Evolutionary conservation across 768 basidiomycete species (phyloP).

Genomic region (Termitomyces sp.): DNA sequence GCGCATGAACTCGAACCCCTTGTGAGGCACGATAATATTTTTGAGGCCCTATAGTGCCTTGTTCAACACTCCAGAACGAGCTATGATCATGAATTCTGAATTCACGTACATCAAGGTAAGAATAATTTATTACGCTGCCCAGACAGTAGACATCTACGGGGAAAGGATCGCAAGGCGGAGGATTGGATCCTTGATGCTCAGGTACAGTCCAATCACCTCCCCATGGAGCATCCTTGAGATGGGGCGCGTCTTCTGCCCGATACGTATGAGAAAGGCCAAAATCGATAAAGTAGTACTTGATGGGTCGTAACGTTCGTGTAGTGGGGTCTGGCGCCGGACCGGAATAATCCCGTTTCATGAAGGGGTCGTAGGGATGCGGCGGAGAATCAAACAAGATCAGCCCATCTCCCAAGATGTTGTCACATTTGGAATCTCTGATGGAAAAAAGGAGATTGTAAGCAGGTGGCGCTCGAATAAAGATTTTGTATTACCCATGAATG

Average conservation of each 20-base stretch:
- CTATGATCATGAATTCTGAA: too few relatives aligned
- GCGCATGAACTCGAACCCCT: too few relatives aligned
- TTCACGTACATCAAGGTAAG: neutral
- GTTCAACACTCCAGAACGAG: too few relatives aligned
- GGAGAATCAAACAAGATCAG: neutral
- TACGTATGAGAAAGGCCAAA: neutral
- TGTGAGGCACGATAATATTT: too few relatives aligned
- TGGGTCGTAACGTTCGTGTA: neutral
- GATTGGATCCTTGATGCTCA: neutral
- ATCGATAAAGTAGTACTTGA: neutral
- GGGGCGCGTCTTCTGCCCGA: neutral
- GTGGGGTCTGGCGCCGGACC: neutral
- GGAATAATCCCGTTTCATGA: neutral
- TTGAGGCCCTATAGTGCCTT: too few relatives aligned
- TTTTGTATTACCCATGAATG: neutral
- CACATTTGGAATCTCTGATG: neutral
- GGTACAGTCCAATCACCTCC: neutral
- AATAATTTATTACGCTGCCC: neutral
- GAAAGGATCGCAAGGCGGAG: neutral
- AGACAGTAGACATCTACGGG: neutral
- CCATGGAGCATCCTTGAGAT: neutral
- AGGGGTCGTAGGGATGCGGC: neutral
- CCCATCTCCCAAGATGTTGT: neutral
- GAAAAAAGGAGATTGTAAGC: too few relatives aligned
- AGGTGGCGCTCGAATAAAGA: too few relatives aligned